These are phyloP conservation scores for Sporisorium reilianum DNA, from an alignment of 1,284 basidiomycete species.

Conservation along the genomic window DNA sequence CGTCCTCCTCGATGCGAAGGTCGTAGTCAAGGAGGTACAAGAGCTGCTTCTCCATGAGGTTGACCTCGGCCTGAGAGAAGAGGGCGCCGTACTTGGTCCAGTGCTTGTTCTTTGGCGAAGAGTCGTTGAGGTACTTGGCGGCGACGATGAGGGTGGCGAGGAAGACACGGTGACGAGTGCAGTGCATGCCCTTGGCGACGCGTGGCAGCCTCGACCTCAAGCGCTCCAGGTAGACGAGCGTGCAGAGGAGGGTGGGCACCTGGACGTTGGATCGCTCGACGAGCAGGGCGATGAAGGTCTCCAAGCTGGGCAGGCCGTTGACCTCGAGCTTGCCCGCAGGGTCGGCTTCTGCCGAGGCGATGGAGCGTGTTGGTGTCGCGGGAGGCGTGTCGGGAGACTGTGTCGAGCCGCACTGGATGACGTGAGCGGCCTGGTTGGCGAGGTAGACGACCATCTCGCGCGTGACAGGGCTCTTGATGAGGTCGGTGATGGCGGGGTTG, in stretches of 20 bases:
- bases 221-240: slow-evolving; percentile 91
- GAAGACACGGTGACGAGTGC: slow-evolving; percentile 93
- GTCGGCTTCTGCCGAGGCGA: slow-evolving; percentile 59
- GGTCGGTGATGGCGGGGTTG: slow-evolving; percentile 67
- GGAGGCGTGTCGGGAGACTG: slow-evolving; percentile 57
- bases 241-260: slow-evolving; percentile 89
- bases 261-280: slow-evolving; percentile 89
- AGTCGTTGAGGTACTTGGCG: slow-evolving; percentile 97
- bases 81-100: slow-evolving; percentile 76
- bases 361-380: slow-evolving; percentile 58
- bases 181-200: slow-evolving; percentile 88
- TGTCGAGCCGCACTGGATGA: slow-evolving; percentile 65
- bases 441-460: slow-evolving; percentile 69
- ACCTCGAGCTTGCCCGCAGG: slow-evolving; percentile 70
- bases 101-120: slow-evolving; percentile 86
- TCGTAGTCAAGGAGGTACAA: slow-evolving; percentile 69
- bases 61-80: slow-evolving; percentile 79
- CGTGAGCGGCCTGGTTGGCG: slow-evolving; percentile 67
- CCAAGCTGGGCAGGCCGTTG: slow-evolving; percentile 77
- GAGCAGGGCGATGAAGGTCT: slow-evolving; percentile 87
- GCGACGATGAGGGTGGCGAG: slow-evolving; percentile 94
- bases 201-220: slow-evolving; percentile 83
- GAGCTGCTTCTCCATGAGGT: slow-evolving; percentile 92
- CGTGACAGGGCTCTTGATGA: slow-evolving; percentile 66
- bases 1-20: slow-evolving; percentile 68